Conservation (phyloP, 2,329 filamentous ascomycete species). For the Arthrobotrys entomopaga region DNA sequence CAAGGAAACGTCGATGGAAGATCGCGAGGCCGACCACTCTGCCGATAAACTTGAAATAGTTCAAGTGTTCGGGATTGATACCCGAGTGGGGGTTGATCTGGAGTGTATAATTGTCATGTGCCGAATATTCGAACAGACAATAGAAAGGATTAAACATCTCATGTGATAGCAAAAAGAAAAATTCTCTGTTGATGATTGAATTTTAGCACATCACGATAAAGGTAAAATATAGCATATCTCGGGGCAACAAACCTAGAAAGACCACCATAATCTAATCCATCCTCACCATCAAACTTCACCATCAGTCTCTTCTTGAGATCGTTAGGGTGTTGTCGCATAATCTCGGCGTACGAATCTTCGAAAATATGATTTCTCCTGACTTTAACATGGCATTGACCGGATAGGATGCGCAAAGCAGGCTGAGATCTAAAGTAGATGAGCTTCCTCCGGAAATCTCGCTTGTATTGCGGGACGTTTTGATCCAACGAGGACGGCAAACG, state of each 20-base stretch:
- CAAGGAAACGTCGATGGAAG: conserved; percentile 96
- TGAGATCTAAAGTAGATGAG: conserved; percentile 99
- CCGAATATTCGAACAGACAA: conserved; percentile 98
- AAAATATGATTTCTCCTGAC: conserved; percentile 96
- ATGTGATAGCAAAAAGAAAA: conserved; percentile 98
- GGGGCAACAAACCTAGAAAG: conserved; percentile 72
- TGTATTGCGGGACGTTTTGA: conserved; percentile 98
- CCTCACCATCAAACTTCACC: conserved; percentile 99
- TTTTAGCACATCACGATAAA: conserved; percentile 6
- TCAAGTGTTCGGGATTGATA: conserved; percentile 98
- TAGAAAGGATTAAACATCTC: conserved; percentile 99
- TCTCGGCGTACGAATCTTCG: conserved; percentile 98
- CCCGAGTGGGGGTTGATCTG: conserved; percentile 99
- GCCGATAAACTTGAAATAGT: conserved; percentile 99
- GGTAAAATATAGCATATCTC: too few relatives aligned
- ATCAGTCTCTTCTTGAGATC: conserved; percentile 98
- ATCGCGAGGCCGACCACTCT: conserved; percentile 96
- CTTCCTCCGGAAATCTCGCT: conserved; percentile 97
- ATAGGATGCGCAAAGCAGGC: conserved; percentile 91
- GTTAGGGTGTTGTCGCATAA: conserved; percentile 92
- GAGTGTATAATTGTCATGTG: conserved; percentile 99
- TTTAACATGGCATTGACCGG: conserved; percentile 98
- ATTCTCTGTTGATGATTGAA: conserved; percentile 72
- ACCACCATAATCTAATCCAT: conserved; percentile 97
- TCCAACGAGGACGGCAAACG: conserved; percentile 93